Percentiles rank a stretch among this genome's conserved stretches.
Conservation (phyloP, 2,329 filamentous ascomycete genomes). For the Botrytis paeoniae region DNA sequence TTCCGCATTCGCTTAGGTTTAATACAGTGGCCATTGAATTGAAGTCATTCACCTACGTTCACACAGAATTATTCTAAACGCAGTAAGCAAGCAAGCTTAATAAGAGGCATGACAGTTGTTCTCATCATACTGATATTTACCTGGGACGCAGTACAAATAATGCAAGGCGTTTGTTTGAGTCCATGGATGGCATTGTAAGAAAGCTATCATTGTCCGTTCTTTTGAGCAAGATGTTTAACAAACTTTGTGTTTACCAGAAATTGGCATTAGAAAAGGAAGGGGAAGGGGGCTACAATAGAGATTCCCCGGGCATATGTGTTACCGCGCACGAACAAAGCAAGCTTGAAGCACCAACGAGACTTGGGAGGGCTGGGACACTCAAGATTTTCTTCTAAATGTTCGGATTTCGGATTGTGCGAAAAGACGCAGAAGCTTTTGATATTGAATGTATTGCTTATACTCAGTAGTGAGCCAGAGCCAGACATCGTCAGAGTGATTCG, state of each 20-base stretch:
- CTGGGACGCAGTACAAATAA: neutral
- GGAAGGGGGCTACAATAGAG: fast-evolving
- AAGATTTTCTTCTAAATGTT: neutral
- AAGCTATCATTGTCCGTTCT: neutral
- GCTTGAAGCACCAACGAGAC: neutral
- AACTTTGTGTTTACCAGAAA: neutral
- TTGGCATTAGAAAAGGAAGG: neutral
- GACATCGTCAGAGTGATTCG: neutral
- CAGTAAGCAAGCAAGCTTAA: neutral
- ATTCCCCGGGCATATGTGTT: neutral
- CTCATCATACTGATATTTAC: neutral
- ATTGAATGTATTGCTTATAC: neutral
- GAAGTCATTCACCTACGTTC: no score
- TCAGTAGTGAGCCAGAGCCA: neutral
- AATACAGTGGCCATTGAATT: no score
- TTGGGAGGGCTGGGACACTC: neutral
- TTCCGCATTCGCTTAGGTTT: no score
- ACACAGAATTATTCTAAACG: no score
- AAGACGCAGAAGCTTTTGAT: neutral
- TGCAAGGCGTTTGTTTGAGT: neutral
- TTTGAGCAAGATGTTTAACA: neutral
- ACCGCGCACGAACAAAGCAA: neutral
- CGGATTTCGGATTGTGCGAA: neutral
- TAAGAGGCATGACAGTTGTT: neutral
- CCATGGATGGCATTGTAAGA: neutral